A percentile compares a stretch with the other conserved stretches of the same genome.
Conservation (phyloP, 208 protist species). For the Trypanosoma conorhini region DNA sequence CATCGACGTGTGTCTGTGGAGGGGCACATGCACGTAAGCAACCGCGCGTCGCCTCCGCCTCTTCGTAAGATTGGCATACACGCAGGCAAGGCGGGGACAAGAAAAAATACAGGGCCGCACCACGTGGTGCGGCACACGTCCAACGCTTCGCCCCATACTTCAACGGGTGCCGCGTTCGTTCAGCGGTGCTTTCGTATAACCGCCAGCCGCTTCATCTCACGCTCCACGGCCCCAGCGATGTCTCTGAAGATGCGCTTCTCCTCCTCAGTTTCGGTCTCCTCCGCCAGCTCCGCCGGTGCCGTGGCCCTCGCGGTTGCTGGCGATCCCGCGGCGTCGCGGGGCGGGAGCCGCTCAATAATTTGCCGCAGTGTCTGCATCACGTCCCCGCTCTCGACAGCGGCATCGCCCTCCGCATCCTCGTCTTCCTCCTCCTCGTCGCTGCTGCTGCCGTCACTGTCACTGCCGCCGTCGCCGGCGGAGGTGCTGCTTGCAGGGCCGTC, state of each 20-base stretch:
- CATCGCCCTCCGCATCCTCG: constrained; percentile 15
- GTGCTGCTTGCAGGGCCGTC: not conserved
- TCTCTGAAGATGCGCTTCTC: constrained; percentile 30
- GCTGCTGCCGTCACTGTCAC: not conserved
- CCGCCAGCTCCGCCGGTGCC: not conserved
- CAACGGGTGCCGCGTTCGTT: not conserved
- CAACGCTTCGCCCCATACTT: not conserved
- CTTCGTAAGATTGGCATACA: not conserved
- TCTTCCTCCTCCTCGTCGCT: constrained; percentile 10
- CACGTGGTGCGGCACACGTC: not conserved
- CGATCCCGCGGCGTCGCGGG: not conserved
- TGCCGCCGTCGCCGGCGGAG: not conserved
- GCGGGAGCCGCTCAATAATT: constrained; percentile 5
- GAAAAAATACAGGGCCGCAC: not conserved
- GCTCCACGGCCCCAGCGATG: constrained; percentile 39
- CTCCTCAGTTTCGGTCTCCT: constrained; percentile 30
- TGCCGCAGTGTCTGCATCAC: constrained; percentile 2
- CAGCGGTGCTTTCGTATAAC: constrained; percentile 51
- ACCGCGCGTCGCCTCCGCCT: no score
- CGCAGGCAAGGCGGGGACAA: not conserved
- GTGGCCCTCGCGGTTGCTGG: not conserved
- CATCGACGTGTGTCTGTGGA: no score
- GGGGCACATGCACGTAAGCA: no score
- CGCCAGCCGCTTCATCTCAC: constrained; percentile 54
- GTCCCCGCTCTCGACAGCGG: not conserved